Conservation (phyloP, 139 green algal genomes). For the Coelastrella sp. region DNA sequence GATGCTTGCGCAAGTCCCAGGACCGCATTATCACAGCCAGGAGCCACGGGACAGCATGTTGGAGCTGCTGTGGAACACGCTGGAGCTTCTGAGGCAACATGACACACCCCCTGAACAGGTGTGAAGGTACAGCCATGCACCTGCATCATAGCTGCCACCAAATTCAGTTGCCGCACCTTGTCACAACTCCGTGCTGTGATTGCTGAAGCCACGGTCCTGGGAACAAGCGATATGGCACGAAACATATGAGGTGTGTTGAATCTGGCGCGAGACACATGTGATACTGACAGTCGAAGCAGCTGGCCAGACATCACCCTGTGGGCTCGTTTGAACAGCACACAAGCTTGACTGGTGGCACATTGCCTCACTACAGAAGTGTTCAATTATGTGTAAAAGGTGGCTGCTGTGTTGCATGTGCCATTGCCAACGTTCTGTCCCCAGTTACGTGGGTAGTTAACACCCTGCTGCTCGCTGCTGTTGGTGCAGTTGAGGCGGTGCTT, state of each 20-base stretch:
- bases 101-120: slow-evolving; percentile 5
- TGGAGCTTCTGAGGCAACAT: slow-evolving; percentile 43
- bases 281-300: too few relatives aligned
- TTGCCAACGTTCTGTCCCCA: too few relatives aligned
- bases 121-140: not conserved
- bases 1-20: not conserved
- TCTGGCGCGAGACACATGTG: too few relatives aligned
- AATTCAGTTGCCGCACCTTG: too few relatives aligned
- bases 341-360: not conserved
- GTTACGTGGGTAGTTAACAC: not conserved
- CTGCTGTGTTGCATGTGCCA: too few relatives aligned
- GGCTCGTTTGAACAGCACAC: not conserved
- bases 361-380: not conserved
- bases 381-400: too few relatives aligned
- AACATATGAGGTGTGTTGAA: too few relatives aligned
- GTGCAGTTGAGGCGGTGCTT: slow-evolving; percentile 27
- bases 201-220: too few relatives aligned
- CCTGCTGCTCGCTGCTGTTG: not conserved
- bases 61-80: slow-evolving; percentile 6
- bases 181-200: too few relatives aligned
- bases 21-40: not conserved
- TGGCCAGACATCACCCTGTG: too few relatives aligned
- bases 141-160: not conserved
- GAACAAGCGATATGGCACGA: too few relatives aligned
- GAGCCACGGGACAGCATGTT: not conserved